phyloP scores from a whole-genome alignment of 2,329 filamentous ascomycete genomes.

The Penicillium sp. region DNA sequence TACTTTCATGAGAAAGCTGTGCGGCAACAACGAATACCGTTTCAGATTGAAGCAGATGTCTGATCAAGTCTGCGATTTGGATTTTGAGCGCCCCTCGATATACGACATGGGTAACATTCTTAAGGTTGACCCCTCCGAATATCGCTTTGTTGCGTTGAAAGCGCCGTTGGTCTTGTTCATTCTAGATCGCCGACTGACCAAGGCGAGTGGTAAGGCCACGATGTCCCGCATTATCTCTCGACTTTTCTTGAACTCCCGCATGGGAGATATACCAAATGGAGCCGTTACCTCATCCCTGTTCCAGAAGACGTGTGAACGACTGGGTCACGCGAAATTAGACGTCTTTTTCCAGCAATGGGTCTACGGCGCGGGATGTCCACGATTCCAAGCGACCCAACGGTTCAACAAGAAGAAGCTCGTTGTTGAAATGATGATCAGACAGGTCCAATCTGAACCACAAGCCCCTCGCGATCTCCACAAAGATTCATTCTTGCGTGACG shows the following conservation, averaged over 20 bases:
- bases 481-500: constrained; percentile 75
- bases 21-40: constrained; percentile 91
- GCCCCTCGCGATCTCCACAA: constrained; percentile 62
- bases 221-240: constrained; percentile 82
- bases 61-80: constrained; percentile 76
- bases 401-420: constrained; percentile 98
- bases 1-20: constrained; percentile 82
- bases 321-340: constrained; percentile 82
- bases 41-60: constrained; percentile 84
- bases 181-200: constrained; percentile 83
- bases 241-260: constrained; percentile 81
- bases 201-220: constrained; percentile 79
- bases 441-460: constrained; percentile 63
- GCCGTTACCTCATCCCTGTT: constrained; percentile 75
- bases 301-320: constrained; percentile 79
- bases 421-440: constrained; percentile 84
- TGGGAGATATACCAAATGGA: constrained; percentile 68
- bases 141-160: constrained; percentile 88
- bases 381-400: constrained; percentile 78
- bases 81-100: constrained; percentile 78
- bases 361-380: constrained; percentile 79
- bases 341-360: constrained; percentile 95
- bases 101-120: constrained; percentile 75
- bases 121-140: constrained; percentile 77
- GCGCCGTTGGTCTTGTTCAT: constrained; percentile 90